phyloP scores from a whole-genome alignment of 352 stramenopile genomes.

The Proteromonas lacertae region DNA sequence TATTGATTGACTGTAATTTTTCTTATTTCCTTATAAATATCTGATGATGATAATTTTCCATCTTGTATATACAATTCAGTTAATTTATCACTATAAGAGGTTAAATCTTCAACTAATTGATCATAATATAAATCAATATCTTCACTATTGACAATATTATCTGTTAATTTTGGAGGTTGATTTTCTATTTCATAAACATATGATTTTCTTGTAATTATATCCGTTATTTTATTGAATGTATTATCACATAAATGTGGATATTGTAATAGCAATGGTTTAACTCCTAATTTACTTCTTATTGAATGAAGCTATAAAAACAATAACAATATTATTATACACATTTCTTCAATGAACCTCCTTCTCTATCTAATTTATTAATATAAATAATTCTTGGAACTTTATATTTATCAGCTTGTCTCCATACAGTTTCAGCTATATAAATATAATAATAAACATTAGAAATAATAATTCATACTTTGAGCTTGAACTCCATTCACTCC shows the following conservation, averaged over 20 bases:
- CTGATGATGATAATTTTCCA: too few species aligned
- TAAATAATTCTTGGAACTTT: conserved; percentile 28
- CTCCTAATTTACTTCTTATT: conserved; percentile 9
- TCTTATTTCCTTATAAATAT: background rate
- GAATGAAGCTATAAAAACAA: too few species aligned
- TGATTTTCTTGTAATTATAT: conserved; percentile 23
- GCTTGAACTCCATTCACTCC: conserved; percentile 77
- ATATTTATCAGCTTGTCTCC: conserved; percentile 29
- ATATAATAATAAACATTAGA: conserved; percentile 19
- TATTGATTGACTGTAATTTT: background rate
- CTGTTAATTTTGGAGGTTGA: too few species aligned
- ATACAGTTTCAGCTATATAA: conserved; percentile 52
- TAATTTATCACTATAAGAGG: too few species aligned
- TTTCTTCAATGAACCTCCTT: conserved; percentile 25
- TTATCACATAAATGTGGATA: conserved; percentile 31
- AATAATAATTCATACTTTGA: too few species aligned
- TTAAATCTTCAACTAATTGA: too few species aligned
- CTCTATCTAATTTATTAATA: conserved; percentile 48
- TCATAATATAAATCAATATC: too few species aligned
- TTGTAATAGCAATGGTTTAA: conserved; percentile 14
- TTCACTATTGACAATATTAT: too few species aligned
- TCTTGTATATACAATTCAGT: too few species aligned
- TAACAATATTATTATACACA: too few species aligned
- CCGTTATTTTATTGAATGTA: conserved; percentile 36
- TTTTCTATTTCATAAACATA: too few species aligned